Base-by-base conservation (phyloP, 257 asterid genomes). In the Leptodermis oblonga region DNA sequence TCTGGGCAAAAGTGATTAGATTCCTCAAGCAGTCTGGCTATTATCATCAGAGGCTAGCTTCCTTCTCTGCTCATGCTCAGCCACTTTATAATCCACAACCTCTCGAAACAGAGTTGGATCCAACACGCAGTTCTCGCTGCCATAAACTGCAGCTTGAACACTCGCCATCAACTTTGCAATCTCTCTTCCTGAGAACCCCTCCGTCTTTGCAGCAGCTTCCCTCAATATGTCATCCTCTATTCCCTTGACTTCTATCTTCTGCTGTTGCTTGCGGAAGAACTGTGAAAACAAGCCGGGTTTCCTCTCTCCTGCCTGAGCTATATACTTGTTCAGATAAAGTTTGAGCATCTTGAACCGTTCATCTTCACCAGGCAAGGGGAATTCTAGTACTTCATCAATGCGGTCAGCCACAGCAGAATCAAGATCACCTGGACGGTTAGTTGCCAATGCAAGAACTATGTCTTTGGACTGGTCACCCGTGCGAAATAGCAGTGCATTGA, bases 391-490 rank as follows among this genome's bases (percentile, higher is more conserved):
- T 81, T 93, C 99, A 72, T 93, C 97, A 10, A 90, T 93, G 62
- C 99, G 97, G 70, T 93, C 99, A 28, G 95, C 78, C 41, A 93
- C 92, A 30, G 97, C 99, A 72, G 97, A 88, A 73, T 93, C 97
- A 30, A 93, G 97, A 79, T 93, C 99, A 18, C 96, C 90, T 0
- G 99, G 99, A 1, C 99, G 85, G 79, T 93, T 93, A 28, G 99
- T 93, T 13, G 99, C 99, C 22, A 93, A 85, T 25, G 99, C 97
- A 48, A 93, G 95, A 73, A 93, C 97, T 53, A 90, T 82, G 62
- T 93, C 99, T 74, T 93, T 93, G 39, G 99, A 93, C 79, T 90
- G 99, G 82, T 90, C 99, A 63, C 97, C 97, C 0, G 99, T 93
- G 59, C 96, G 89, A 69, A 81, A 90, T 5, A 93, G 90, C 64